These are phyloP conservation scores for Yarrowia yakushimensis DNA, from an alignment of 805 yeast genomes.

Conservation along the genomic window DNA sequence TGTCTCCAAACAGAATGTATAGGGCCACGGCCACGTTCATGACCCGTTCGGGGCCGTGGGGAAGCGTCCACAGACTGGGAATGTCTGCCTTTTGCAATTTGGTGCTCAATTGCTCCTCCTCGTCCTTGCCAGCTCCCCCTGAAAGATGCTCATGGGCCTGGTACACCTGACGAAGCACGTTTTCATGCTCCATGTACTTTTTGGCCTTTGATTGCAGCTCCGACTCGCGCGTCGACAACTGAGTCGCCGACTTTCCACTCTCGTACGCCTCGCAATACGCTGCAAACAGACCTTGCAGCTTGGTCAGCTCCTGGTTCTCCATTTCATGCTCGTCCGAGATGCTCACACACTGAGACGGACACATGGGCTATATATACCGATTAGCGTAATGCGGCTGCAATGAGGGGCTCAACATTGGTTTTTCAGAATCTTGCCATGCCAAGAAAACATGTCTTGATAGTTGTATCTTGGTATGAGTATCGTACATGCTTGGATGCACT, in stretches of 20 bases:
- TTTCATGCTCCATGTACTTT: conserved; percentile 15
- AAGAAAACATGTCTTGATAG: background rate
- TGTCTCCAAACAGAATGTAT: conserved; percentile 2
- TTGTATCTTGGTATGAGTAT: no score
- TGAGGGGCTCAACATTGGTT: background rate
- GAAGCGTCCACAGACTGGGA: conserved; percentile 18
- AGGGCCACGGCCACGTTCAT: conserved; percentile 11
- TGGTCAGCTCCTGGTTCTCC: background rate
- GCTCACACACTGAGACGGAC: background rate
- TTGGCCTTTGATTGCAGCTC: background rate
- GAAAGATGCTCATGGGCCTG: background rate
- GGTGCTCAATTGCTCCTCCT: background rate
- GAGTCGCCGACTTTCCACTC: background rate
- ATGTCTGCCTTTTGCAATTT: conserved; percentile 1
- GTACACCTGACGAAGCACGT: background rate
- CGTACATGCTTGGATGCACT: no score
- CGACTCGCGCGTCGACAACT: background rate
- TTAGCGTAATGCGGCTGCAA: conserved; percentile 11
- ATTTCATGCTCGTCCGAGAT: background rate
- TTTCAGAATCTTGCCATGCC: background rate
- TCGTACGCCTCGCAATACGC: conserved; percentile 10
- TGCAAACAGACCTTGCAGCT: background rate
- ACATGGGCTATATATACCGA: background rate
- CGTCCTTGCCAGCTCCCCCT: background rate
- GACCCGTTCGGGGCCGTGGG: conserved; percentile 5